phyloP scores from a whole-genome alignment of 75 land plant species.

The Cryptomeria japonica region DNA sequence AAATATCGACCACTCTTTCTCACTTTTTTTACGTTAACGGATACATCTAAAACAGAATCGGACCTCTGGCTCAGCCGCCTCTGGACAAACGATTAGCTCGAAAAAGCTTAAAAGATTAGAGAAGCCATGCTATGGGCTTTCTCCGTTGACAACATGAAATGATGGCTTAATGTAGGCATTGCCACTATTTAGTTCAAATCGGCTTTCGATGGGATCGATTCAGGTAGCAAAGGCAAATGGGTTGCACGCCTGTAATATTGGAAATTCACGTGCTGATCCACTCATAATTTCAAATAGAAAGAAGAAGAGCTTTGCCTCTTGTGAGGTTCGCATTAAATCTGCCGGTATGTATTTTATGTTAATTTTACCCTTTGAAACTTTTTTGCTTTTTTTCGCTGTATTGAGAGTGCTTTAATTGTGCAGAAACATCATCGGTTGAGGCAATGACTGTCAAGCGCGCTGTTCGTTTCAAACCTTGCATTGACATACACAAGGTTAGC shows the following conservation, averaged over 20 bases:
- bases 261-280: not conserved
- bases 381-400: not conserved
- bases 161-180: not conserved
- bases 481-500: slow-evolving; percentile 71
- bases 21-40: too few species aligned
- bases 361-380: not conserved
- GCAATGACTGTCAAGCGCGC: slow-evolving; percentile 16
- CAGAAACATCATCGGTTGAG: not conserved
- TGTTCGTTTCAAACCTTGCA: slow-evolving; percentile 65
- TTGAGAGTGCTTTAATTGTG: not conserved
- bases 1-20: too few species aligned
- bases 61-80: too few species aligned
- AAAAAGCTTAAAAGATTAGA: too few species aligned
- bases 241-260: not conserved
- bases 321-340: not conserved
- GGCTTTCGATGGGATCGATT: not conserved
- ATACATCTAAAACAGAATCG: too few species aligned
- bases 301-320: not conserved
- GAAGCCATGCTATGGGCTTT: too few species aligned
- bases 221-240: not conserved
- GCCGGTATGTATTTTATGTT: not conserved
- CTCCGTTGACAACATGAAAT: not conserved
- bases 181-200: not conserved
- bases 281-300: not conserved
- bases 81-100: too few species aligned